phyloP scores from a whole-genome alignment of 208 protist genomes.

The Novymonas esmeraldas region DNA sequence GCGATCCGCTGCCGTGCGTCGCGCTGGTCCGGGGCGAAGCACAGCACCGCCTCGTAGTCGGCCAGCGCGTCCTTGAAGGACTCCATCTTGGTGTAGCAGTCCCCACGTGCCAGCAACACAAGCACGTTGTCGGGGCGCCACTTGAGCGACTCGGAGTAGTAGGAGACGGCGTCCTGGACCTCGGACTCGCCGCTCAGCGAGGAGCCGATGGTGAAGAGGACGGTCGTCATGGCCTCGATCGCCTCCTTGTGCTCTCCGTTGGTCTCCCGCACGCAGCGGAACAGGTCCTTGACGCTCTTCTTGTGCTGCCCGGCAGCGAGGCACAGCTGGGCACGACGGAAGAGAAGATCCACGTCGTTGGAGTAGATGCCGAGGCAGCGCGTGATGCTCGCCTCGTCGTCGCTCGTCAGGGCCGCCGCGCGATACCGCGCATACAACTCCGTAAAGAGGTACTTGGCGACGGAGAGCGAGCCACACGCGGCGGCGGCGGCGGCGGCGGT shows the following conservation, averaged over 20 bases:
- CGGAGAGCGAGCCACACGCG: conserved; percentile 34
- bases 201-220: conserved; percentile 76
- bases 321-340: conserved; percentile 67
- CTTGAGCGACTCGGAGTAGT: conserved; percentile 90
- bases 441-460: conserved; percentile 82
- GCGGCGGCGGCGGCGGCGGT: neutral
- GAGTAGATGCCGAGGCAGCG: conserved; percentile 84
- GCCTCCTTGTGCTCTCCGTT: conserved; percentile 82
- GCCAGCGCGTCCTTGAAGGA: conserved; percentile 73
- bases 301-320: conserved; percentile 69
- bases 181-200: conserved; percentile 49
- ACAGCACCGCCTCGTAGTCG: conserved; percentile 69
- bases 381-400: conserved; percentile 75
- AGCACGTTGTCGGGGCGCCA: conserved; percentile 83
- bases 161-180: conserved; percentile 70
- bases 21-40: conserved; percentile 57
- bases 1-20: conserved; percentile 66
- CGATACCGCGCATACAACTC: conserved; percentile 74
- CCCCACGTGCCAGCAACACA: conserved; percentile 81
- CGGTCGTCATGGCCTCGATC: conserved; percentile 82
- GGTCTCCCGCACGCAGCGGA: conserved; percentile 80
- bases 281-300: conserved; percentile 79
- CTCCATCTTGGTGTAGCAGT: conserved; percentile 88
- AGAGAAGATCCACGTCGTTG: conserved; percentile 74
- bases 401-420: conserved; percentile 54